Evolutionary conservation across 2,329 filamentous ascomycete species (phyloP).

Genomic region (Colletotrichum simmondsii): DNA sequence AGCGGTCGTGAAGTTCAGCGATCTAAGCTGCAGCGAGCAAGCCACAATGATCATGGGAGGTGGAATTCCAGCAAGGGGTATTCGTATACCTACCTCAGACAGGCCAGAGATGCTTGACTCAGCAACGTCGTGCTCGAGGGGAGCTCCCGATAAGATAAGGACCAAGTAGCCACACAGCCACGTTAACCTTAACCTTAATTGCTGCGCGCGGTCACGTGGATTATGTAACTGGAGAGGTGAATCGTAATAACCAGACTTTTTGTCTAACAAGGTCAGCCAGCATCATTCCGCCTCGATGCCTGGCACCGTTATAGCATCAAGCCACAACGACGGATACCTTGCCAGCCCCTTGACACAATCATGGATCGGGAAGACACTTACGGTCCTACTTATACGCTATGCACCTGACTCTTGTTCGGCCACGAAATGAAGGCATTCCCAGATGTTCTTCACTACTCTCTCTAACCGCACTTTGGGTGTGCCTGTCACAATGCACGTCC

Average conservation of each 20-base stretch:
- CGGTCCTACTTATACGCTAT: background rate
- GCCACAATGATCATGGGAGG: background rate
- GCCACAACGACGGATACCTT: background rate
- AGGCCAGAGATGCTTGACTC: background rate
- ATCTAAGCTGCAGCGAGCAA: background rate
- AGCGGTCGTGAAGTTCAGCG: background rate
- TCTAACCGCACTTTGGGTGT: background rate
- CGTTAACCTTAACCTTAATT: background rate
- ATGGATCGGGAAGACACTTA: background rate
- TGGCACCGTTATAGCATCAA: no score
- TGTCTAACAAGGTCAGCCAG: background rate
- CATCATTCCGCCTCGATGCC: no score
- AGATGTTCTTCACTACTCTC: background rate
- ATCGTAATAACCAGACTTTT: background rate
- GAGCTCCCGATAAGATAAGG: constrained; percentile 4
- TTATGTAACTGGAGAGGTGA: background rate
- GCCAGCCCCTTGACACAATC: background rate
- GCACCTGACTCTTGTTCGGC: background rate
- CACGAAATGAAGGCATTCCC: background rate
- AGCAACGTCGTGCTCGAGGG: background rate
- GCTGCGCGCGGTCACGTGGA: background rate
- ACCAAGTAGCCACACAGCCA: background rate
- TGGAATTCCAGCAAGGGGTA: background rate
- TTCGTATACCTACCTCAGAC: no score
- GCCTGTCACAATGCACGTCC: background rate